Evolutionary conservation across 495 filamentous ascomycete genomes (phyloP), one percentile per base, ranked within the genome.

Genomic region (Collariella sp.): DNA sequence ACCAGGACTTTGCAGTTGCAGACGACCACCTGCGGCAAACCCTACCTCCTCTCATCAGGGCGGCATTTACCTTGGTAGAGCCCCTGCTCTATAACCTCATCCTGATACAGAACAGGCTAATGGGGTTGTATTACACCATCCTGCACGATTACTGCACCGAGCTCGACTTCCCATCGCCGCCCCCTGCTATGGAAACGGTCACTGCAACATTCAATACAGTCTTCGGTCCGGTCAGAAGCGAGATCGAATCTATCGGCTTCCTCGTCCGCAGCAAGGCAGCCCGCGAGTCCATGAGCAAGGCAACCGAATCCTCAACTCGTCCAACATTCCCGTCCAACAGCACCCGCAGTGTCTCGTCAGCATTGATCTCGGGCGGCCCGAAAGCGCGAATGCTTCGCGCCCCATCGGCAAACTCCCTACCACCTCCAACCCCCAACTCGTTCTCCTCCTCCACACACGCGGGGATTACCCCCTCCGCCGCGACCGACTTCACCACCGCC

Each of bases 121-220:
- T 96, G 3, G 91, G 82, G 0, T 75, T 93, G 51, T 86, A 87
- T 58, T 97, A 97, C 70, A 95, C 91, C 11, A 74, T 83, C 0
- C 72, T 96, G 3, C 83, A 89, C 64, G 81, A 81, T 54, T 96
- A 87, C 68, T 88, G 86, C 56, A 72, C 84, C 50, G 79, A 86
- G 22, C 73, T 82, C 52, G 73, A 78, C 10, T 88, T 91, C 62
- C 83, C 84, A 2, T 85, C 83, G 9, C 86, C 87, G 13, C 79
- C 88, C 0, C 85, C 86, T 0, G 76, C 84, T 2, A 84, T 88
- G 75, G 81, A 83, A 19, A 79, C 86, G 33, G 79, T 95, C 0
- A 72, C 94, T 44, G 67, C 80, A 2, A 72, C 77, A 41, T 97
- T 86, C 86, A 78, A 87, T 39, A 68, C 65, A 7, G 77, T 76